Evolutionary conservation across 352 stramenopile species (phyloP).

Genomic region (Globisporangium acanthophoron): DNA sequence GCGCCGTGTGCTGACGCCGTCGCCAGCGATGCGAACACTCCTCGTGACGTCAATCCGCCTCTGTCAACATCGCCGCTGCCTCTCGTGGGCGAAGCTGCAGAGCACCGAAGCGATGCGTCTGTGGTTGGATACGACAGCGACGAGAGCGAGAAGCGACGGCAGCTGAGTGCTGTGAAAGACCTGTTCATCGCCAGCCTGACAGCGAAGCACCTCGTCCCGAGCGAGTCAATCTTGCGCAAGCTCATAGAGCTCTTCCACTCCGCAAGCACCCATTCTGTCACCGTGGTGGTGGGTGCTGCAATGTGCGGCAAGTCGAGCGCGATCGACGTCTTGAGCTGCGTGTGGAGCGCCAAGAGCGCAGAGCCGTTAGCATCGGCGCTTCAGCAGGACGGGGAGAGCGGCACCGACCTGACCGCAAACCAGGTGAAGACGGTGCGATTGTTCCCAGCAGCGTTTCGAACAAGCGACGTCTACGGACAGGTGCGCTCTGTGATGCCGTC

Average conservation of each 20-base stretch:
- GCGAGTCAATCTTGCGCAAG: conserved; percentile 47
- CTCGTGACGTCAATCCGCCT: background rate
- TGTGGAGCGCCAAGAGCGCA: conserved; percentile 17
- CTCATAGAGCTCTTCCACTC: conserved; percentile 56
- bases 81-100: background rate
- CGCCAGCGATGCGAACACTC: background rate
- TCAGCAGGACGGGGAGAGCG: background rate
- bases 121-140: conserved; percentile 33
- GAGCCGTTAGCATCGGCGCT: background rate
- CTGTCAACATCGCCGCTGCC: background rate
- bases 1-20: background rate
- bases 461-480: conserved; percentile 46
- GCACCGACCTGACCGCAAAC: conserved; percentile 1
- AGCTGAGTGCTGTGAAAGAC: conserved; percentile 27
- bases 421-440: conserved; percentile 30
- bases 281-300: conserved; percentile 40
- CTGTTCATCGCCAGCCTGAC: conserved; percentile 22
- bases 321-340: conserved; percentile 30
- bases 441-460: conserved; percentile 32
- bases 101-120: background rate
- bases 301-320: conserved; percentile 58
- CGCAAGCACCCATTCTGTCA: conserved; percentile 26
- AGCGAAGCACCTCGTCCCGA: conserved; percentile 21
- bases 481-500: conserved; percentile 2
- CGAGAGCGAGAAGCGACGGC: conserved; percentile 25